Percentiles rank a stretch among this genome's conserved stretches.
Conservation (phyloP, 768 basidiomycete species). For the Amylocystis lapponica region DNA sequence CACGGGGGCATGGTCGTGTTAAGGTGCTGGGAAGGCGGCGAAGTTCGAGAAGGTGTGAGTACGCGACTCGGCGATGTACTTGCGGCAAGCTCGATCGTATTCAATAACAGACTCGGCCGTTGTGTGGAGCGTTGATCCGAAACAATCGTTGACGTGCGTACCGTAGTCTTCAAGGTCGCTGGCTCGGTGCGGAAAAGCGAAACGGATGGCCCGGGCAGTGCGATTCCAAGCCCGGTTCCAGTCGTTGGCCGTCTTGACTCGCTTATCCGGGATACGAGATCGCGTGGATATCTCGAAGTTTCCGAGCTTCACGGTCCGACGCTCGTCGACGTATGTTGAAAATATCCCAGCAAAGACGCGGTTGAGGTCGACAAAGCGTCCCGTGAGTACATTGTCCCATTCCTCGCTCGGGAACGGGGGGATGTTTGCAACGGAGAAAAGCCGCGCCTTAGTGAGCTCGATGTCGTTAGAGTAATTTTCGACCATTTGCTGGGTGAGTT, state of each 20-base stretch:
- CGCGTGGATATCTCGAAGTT: slow-evolving; percentile 12
- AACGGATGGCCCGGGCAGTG: slow-evolving; percentile 11
- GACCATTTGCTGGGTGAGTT: neutral
- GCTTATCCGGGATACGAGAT: slow-evolving; percentile 7
- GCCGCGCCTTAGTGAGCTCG: slow-evolving; percentile 4
- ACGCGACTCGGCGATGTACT: slow-evolving; percentile 16
- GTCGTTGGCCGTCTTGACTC: slow-evolving; percentile 9
- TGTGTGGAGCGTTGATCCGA: slow-evolving; percentile 9
- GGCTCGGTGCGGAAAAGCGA: slow-evolving; percentile 22
- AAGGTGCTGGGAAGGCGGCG: slow-evolving; percentile 6
- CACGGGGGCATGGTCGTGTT: too few relatives aligned
- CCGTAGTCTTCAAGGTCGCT: slow-evolving; percentile 23
- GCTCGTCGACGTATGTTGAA: slow-evolving; percentile 7
- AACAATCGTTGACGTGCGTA: slow-evolving; percentile 19
- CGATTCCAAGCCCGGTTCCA: slow-evolving; percentile 25
- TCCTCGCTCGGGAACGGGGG: slow-evolving; percentile 21
- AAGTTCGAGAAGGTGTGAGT: slow-evolving; percentile 13
- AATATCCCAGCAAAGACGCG: slow-evolving; percentile 16
- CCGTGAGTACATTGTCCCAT: slow-evolving; percentile 24
- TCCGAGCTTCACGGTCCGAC: slow-evolving; percentile 12
- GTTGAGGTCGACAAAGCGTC: slow-evolving; percentile 25
- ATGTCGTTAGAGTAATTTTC: slow-evolving; percentile 4
- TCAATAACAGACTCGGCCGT: slow-evolving; percentile 20
- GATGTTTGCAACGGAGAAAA: neutral
- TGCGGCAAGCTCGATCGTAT: slow-evolving; percentile 28